phyloP scores from a whole-genome alignment of 352 stramenopile genomes.

The Globisporangium viniferum region DNA sequence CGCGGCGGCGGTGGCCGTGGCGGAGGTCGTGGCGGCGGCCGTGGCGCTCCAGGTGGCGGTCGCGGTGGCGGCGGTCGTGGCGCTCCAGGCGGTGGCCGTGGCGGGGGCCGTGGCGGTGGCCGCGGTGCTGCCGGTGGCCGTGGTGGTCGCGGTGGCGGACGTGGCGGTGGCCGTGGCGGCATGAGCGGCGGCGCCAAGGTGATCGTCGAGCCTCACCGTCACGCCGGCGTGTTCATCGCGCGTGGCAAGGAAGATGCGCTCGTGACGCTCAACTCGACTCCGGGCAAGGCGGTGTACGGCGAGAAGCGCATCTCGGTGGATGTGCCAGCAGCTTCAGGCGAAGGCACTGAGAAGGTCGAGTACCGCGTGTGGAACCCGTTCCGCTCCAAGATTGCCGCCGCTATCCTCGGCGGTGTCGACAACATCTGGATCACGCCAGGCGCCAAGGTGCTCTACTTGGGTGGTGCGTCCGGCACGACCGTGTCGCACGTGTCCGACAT shows the following conservation, averaged over 20 bases:
- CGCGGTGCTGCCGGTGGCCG: constrained; percentile 35
- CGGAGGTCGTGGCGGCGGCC: constrained; percentile 43
- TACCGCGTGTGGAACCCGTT: constrained; percentile 99
- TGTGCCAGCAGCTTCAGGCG: constrained; percentile 82
- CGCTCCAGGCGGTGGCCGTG: constrained; percentile 34
- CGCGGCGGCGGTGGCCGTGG: constrained; percentile 52
- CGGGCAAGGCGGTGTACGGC: constrained; percentile 98
- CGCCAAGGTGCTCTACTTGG: constrained; percentile 98
- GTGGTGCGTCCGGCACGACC: constrained; percentile 97
- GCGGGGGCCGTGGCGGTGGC: constrained; percentile 36
- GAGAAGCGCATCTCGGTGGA: constrained; percentile 99
- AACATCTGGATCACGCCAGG: constrained; percentile 98
- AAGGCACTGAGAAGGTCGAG: constrained; percentile 96
- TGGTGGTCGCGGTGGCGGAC: constrained; percentile 51
- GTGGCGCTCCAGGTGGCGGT: constrained; percentile 17
- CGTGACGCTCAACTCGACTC: constrained; percentile 98
- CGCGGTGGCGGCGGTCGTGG: constrained; percentile 31
- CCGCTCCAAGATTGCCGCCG: constrained; percentile 98
- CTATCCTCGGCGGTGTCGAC: constrained; percentile 97
- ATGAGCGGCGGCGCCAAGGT: constrained; percentile 97
- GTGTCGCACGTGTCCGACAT: constrained; percentile 99
- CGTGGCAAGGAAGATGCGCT: constrained; percentile 99
- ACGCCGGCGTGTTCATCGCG: constrained; percentile 98
- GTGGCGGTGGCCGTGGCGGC: constrained; percentile 69
- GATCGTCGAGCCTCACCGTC: constrained; percentile 96